Evolutionary conservation across 2,329 filamentous ascomycete genomes (phyloP).

Genomic region (Phyllosticta capitalensis): DNA sequence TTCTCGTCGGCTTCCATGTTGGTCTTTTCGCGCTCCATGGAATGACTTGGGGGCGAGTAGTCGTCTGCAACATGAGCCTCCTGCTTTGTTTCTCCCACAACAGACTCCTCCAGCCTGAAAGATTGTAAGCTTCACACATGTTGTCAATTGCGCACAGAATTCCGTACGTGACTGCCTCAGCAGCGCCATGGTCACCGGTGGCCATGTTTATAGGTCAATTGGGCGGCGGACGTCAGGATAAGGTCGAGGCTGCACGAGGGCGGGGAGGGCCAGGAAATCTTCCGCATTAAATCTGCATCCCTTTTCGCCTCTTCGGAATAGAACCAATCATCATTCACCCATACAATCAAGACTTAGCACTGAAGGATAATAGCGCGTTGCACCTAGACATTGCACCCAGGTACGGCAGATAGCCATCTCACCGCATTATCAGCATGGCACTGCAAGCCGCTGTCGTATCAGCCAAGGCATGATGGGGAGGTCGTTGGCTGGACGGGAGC

Average conservation of each 20-base stretch:
- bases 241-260: neutral
- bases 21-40: neutral
- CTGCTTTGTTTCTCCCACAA: constrained; percentile 1
- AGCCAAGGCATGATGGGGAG: neutral
- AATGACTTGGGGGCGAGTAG: constrained; percentile 1
- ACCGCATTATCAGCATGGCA: neutral
- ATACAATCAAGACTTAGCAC: neutral
- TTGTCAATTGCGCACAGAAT: neutral
- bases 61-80: constrained; percentile 2
- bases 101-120: constrained; percentile 1
- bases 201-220: constrained; percentile 1
- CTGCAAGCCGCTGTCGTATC: neutral
- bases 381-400: constrained; percentile 2
- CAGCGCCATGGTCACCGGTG: constrained; percentile 7
- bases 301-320: neutral
- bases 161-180: constrained; percentile 2
- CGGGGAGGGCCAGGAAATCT: neutral
- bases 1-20: constrained; percentile 6
- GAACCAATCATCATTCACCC: neutral
- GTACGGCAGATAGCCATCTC: neutral
- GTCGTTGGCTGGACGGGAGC: neutral
- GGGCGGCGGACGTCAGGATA: neutral
- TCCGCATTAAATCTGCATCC: neutral
- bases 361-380: neutral
- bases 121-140: neutral